A percentile compares a stretch with the other conserved stretches of the same genome.
phyloP scores from a whole-genome alignment of 495 filamentous ascomycete species.

The Penicillium flavigenum region DNA sequence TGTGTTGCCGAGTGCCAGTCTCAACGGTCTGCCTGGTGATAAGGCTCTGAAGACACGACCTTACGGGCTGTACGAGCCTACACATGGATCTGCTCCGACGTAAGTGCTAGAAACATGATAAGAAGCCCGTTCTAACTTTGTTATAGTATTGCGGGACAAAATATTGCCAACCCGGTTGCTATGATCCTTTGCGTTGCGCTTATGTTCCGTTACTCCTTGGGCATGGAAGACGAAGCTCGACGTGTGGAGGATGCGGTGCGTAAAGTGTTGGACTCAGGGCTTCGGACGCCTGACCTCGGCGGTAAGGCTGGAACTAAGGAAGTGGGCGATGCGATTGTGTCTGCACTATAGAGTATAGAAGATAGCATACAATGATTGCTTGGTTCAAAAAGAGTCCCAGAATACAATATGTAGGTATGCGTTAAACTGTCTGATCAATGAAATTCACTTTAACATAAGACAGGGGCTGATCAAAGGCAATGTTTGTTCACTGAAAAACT shows the following conservation, averaged over 20 bases:
- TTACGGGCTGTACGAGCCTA: constrained; percentile 45
- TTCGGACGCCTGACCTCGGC: constrained; percentile 77
- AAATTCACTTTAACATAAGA: not conserved
- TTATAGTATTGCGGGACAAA: constrained; percentile 36
- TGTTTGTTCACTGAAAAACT: constrained; percentile 1
- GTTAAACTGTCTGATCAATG: not conserved
- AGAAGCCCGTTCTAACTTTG: not conserved
- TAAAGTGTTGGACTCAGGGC: constrained; percentile 68
- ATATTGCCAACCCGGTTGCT: constrained; percentile 65
- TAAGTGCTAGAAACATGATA: constrained; percentile 21
- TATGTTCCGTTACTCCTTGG: constrained; percentile 89
- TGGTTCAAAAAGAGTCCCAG: not conserved
- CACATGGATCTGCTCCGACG: constrained; percentile 44
- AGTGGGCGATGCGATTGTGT: constrained; percentile 78
- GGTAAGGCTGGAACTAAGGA: constrained; percentile 70
- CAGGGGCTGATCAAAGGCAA: not conserved
- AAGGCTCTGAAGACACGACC: constrained; percentile 30
- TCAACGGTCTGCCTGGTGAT: constrained; percentile 46
- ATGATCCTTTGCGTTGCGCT: constrained; percentile 86
- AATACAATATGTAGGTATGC: not conserved
- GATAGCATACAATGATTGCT: not conserved
- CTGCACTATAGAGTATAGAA: constrained; percentile 56
- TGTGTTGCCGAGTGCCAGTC: constrained; percentile 49
- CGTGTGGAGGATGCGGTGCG: constrained; percentile 80
- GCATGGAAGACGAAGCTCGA: constrained; percentile 67